Evolutionary conservation across 208 protist genomes (phyloP).

Genomic region (Blechomonas ayalai): DNA sequence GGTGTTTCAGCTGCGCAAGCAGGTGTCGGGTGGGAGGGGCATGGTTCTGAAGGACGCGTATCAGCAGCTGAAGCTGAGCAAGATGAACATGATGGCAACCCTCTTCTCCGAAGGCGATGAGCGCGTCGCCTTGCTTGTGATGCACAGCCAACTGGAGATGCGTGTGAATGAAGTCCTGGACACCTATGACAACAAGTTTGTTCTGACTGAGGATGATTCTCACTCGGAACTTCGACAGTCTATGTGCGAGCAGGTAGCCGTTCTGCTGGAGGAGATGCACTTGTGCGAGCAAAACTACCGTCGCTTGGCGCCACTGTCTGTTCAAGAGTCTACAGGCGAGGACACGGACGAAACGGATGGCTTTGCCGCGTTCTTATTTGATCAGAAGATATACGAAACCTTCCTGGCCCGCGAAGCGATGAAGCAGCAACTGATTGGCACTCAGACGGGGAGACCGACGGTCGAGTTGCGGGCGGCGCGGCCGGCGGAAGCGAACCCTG

Average conservation of each 20-base stretch:
- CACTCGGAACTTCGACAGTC: slow-evolving; percentile 20
- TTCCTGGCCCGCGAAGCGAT: slow-evolving; percentile 37
- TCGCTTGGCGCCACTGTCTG: slow-evolving; percentile 30
- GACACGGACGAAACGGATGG: slow-evolving; percentile 76
- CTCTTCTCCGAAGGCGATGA: slow-evolving; percentile 84
- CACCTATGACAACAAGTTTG: slow-evolving; percentile 70
- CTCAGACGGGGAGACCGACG: too few species aligned
- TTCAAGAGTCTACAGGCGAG: slow-evolving; percentile 12
- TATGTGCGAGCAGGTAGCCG: slow-evolving; percentile 36
- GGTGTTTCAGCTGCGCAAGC: slow-evolving; percentile 78
- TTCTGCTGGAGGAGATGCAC: slow-evolving; percentile 86
- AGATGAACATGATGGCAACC: slow-evolving; percentile 57
- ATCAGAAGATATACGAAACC: slow-evolving; percentile 67
- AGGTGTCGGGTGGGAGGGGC: slow-evolving; percentile 50
- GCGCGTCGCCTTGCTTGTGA: slow-evolving; percentile 56
- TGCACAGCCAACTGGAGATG: slow-evolving; percentile 77
- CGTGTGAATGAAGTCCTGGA: slow-evolving; percentile 78
- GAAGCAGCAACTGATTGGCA: slow-evolving; percentile 1
- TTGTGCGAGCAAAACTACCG: slow-evolving; percentile 66
- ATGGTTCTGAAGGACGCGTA: slow-evolving; percentile 66
- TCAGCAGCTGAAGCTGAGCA: slow-evolving; percentile 57
- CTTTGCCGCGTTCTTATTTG: slow-evolving; percentile 67
- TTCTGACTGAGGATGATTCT: slow-evolving; percentile 28
- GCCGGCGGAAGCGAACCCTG: not conserved
- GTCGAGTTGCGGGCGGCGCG: not conserved